These are phyloP conservation scores for Aureobasidium sp. DNA, from an alignment of 2,329 filamentous ascomycete genomes.

Conservation along the genomic window DNA sequence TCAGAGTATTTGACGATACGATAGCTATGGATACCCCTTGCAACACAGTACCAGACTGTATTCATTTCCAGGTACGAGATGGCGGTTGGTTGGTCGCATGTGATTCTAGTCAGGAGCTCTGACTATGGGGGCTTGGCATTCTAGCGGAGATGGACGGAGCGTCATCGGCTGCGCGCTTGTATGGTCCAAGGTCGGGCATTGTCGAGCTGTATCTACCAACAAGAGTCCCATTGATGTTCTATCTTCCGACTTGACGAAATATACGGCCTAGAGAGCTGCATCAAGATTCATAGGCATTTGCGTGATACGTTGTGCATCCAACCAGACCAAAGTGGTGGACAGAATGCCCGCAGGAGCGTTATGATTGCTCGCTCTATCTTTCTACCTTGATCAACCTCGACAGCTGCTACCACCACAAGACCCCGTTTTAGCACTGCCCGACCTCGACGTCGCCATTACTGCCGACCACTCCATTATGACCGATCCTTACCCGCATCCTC, in stretches of 20 bases:
- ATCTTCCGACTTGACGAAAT: neutral
- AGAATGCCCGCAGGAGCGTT: constrained; percentile 1
- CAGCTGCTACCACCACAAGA: neutral
- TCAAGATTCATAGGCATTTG: neutral
- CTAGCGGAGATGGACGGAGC: neutral
- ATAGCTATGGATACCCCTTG: neutral
- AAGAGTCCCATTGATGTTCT: neutral
- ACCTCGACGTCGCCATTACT: neutral
- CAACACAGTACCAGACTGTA: neutral
- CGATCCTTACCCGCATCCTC: constrained; percentile 33
- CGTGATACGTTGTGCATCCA: neutral
- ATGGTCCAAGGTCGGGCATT: neutral
- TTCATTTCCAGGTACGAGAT: no score
- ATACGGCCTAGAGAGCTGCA: neutral
- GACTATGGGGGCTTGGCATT: neutral
- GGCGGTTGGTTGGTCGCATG: neutral
- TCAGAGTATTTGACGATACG: neutral
- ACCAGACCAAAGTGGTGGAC: neutral
- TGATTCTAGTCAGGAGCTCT: neutral
- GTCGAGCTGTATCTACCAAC: neutral
- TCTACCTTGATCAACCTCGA: constrained; percentile 10
- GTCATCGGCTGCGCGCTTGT: neutral
- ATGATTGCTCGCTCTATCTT: constrained; percentile 6
- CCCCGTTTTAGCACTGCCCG: neutral
- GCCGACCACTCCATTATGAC: constrained; percentile 31